Conservation (phyloP, 371 early-diverging fungal species). For the Apophysomyces variabilis region DNA sequence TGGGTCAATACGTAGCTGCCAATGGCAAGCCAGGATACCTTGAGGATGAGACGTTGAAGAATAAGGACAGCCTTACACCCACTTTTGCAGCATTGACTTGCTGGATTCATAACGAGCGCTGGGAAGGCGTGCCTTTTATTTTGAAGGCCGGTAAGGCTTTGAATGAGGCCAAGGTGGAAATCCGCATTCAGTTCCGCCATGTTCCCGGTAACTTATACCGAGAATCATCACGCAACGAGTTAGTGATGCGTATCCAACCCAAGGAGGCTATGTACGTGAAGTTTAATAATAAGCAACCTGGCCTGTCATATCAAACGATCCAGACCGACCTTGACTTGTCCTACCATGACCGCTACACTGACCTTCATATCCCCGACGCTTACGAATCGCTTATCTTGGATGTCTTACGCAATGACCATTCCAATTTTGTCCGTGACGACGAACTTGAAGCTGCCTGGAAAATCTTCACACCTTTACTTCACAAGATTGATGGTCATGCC, state of each 20-base stretch:
- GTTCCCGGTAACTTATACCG: constrained; percentile 80
- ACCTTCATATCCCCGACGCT: constrained; percentile 91
- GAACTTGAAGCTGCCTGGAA: constrained; percentile 96
- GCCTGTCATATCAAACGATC: constrained; percentile 67
- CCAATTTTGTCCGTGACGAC: constrained; percentile 96
- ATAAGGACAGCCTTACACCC: constrained; percentile 69
- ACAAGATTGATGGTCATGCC: constrained; percentile 73
- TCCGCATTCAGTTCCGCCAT: constrained; percentile 92
- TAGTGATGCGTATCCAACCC: constrained; percentile 95
- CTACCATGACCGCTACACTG: constrained; percentile 83
- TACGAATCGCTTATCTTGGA: constrained; percentile 94
- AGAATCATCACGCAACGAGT: constrained; percentile 85
- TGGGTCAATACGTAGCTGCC: constrained; percentile 89
- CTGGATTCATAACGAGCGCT: constrained; percentile 86
- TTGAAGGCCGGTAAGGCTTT: constrained; percentile 92
- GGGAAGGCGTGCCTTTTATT: constrained; percentile 92
- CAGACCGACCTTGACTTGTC: constrained; percentile 93
- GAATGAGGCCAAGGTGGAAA: constrained; percentile 83
- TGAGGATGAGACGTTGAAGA: constrained; percentile 84
- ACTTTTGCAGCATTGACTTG: constrained; percentile 87
- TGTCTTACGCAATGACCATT: constrained; percentile 87
- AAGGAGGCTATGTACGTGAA: constrained; percentile 95
- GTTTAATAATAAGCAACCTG: constrained; percentile 92
- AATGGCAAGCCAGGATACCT: constrained; percentile 86
- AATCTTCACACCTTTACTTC: constrained; percentile 93